Evolutionary conservation across 108 stramenopile species (phyloP).

Genomic region (Cyclotella cryptica): DNA sequence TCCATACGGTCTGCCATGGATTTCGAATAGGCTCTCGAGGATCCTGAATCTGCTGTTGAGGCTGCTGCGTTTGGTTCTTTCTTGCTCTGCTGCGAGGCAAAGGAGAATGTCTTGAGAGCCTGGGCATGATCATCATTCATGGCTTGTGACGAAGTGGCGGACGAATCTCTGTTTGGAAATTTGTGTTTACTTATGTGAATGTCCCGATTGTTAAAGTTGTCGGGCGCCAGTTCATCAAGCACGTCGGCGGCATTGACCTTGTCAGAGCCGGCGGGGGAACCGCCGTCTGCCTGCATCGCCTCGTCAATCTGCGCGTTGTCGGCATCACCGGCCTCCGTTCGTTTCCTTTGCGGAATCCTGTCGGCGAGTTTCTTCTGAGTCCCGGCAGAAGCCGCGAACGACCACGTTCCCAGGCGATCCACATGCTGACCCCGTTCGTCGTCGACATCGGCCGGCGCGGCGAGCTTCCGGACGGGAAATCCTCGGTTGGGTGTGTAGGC

Average conservation of each 20-base stretch:
- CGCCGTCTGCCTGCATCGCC: background rate
- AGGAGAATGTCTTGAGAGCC: conserved; percentile 27
- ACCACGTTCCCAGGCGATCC: conserved; percentile 5
- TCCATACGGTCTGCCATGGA: background rate
- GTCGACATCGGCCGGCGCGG: background rate
- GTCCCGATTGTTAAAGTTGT: conserved; percentile 22
- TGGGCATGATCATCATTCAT: conserved; percentile 11
- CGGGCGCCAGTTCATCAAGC: background rate
- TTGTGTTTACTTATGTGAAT: conserved; percentile 8
- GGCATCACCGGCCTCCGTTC: background rate
- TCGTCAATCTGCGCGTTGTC: background rate
- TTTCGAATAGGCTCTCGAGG: background rate
- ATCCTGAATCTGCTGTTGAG: background rate
- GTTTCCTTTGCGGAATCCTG: background rate
- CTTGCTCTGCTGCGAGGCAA: background rate
- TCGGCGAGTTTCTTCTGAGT: background rate
- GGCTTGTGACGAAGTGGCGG: background rate
- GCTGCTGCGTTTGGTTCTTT: background rate
- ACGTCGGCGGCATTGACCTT: background rate
- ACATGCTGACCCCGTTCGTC: conserved; percentile 10
- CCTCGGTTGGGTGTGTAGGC: background rate
- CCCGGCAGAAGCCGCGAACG: background rate
- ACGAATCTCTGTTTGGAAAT: conserved; percentile 3
- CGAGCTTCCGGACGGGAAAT: background rate
- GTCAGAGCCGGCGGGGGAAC: background rate